Conservation (phyloP, 1,284 basidiomycete species). For the Chiua sp. region DNA sequence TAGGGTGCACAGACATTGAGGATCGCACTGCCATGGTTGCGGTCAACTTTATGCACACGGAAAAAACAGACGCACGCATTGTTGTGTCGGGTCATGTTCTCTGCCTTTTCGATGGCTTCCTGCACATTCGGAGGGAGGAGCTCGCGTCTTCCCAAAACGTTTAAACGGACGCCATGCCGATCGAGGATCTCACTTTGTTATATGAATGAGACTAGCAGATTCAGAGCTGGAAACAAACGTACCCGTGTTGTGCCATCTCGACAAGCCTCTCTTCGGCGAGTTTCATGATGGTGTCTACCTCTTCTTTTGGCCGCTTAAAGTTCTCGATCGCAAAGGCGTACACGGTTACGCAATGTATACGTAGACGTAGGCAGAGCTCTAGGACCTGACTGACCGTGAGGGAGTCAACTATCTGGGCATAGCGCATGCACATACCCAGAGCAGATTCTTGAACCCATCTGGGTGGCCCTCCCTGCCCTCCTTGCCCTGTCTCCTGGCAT, state of each 20-base stretch:
- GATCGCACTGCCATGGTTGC: slow-evolving; percentile 65
- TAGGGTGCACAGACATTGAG: slow-evolving; percentile 98
- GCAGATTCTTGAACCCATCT: slow-evolving; percentile 85
- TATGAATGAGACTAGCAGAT: not conserved
- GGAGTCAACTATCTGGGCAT: not conserved
- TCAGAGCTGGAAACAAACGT: slow-evolving; percentile 26
- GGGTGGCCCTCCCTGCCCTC: slow-evolving; percentile 80
- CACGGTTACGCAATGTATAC: slow-evolving; percentile 85
- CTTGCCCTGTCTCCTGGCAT: slow-evolving; percentile 76
- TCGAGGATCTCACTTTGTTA: slow-evolving; percentile 73
- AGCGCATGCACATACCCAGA: slow-evolving; percentile 61
- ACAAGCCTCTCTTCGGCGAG: slow-evolving; percentile 84
- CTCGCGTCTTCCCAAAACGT: slow-evolving; percentile 79
- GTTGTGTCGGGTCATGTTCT: slow-evolving; percentile 81
- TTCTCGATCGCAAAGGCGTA: slow-evolving; percentile 99
- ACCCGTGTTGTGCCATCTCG: slow-evolving; percentile 89
- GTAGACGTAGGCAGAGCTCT: slow-evolving; percentile 80
- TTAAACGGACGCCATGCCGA: slow-evolving; percentile 83
- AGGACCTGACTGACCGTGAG: slow-evolving; percentile 60
- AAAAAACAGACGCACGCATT: slow-evolving; percentile 45
- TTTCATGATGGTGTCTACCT: slow-evolving; percentile 89
- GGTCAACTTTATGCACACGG: not conserved
- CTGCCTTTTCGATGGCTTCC: slow-evolving; percentile 74
- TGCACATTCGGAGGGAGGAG: slow-evolving; percentile 84
- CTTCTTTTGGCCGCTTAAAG: slow-evolving; percentile 87